Conservation (phyloP, 257 asterid species). For the Buddleja alternifolia region DNA sequence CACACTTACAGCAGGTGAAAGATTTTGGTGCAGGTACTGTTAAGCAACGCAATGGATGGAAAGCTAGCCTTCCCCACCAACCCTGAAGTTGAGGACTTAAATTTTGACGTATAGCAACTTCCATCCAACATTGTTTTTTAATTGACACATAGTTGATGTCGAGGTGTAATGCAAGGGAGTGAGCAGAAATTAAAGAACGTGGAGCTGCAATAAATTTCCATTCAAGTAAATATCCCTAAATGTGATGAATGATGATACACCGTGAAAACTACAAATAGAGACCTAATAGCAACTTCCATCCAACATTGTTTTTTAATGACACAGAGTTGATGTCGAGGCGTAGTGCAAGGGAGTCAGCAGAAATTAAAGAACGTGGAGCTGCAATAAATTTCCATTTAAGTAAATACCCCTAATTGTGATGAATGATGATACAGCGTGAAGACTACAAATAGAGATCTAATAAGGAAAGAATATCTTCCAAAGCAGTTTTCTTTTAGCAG, state of each 20-base stretch:
- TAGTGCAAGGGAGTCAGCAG: no score
- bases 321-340: no score
- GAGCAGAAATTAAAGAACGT: slow-evolving; percentile 23
- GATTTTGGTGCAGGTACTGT: slow-evolving; percentile 32
- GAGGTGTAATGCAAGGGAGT: slow-evolving; percentile 2
- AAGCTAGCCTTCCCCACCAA: slow-evolving; percentile 61
- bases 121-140: slow-evolving; percentile 35
- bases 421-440: background rate
- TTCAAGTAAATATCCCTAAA: slow-evolving; percentile 2
- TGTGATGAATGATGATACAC: background rate
- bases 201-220: slow-evolving; percentile 35
- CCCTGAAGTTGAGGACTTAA: slow-evolving; percentile 40
- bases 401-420: slow-evolving; percentile 1
- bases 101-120: slow-evolving; percentile 28
- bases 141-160: slow-evolving; percentile 22
- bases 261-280: background rate
- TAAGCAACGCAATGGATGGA: slow-evolving; percentile 42
- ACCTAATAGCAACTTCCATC: no score
- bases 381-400: slow-evolving; percentile 25
- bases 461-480: background rate
- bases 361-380: slow-evolving; percentile 25
- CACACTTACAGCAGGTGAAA: slow-evolving; percentile 42
- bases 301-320: no score
- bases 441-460: background rate
- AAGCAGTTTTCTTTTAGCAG: no score